These are phyloP conservation scores for Ammopiptanthus mongolicus DNA, from an alignment of 306 rosid species.

Conservation along the genomic window DNA sequence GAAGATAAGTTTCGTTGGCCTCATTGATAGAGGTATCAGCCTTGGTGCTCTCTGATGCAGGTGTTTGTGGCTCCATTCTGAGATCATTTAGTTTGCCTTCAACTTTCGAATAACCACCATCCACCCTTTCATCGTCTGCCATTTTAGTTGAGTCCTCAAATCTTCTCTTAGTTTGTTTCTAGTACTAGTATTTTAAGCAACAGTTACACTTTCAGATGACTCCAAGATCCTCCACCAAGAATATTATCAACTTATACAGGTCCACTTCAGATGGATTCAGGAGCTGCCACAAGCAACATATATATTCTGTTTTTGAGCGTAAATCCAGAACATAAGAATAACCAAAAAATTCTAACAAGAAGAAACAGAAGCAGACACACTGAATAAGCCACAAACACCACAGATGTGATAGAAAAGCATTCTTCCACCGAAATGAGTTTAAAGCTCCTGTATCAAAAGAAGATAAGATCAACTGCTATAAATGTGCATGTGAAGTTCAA, in stretches of 20 bases:
- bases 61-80: constrained; percentile 31
- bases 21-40: constrained; percentile 7
- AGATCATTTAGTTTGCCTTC: constrained; percentile 33
- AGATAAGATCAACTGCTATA: background rate
- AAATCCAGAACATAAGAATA: constrained; percentile 33
- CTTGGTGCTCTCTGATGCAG: constrained; percentile 1
- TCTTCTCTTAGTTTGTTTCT: constrained; percentile 21
- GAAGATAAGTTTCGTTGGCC: background rate
- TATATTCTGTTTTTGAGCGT: constrained; percentile 46
- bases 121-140: constrained; percentile 15
- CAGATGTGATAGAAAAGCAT: background rate
- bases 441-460: background rate
- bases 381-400: background rate
- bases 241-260: constrained; percentile 42
- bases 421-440: background rate
- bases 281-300: constrained; percentile 64
- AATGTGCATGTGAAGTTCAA: background rate
- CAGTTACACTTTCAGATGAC: constrained; percentile 29
- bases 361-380: constrained; percentile 1
- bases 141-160: constrained; percentile 18
- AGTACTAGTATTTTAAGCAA: constrained; percentile 11
- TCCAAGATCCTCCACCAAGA: constrained; percentile 59
- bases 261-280: constrained; percentile 72
- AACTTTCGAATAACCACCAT: constrained; percentile 15
- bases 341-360: constrained; percentile 9